Percentiles rank a stretch among this genome's conserved stretches.
phyloP scores from a whole-genome alignment of 108 stramenopile genomes.

The Skeletonema grethae region DNA sequence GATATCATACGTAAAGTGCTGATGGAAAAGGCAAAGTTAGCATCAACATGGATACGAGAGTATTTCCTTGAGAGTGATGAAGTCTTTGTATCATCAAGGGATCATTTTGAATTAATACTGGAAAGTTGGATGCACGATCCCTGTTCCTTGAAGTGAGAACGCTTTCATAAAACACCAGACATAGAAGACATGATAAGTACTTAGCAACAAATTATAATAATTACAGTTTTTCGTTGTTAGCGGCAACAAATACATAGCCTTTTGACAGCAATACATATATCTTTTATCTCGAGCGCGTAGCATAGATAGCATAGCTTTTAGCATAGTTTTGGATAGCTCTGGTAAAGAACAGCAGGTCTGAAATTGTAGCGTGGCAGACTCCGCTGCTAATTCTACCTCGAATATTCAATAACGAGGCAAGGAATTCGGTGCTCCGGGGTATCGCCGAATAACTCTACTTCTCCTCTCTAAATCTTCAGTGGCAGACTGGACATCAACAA shows the following conservation, averaged over 20 bases:
- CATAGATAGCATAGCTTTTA: not conserved
- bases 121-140: not conserved
- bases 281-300: not conserved
- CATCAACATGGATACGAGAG: conserved; percentile 39
- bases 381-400: not conserved
- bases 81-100: conserved; percentile 38
- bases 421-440: not conserved
- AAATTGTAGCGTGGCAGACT: not conserved
- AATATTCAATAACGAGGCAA: conserved; percentile 1
- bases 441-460: not conserved
- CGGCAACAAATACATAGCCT: not conserved
- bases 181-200: not conserved
- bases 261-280: not conserved
- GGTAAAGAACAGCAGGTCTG: not conserved
- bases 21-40: conserved; percentile 16
- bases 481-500: not conserved
- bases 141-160: not conserved
- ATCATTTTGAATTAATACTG: conserved; percentile 27
- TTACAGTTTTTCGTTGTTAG: not conserved
- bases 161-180: not conserved
- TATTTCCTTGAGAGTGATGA: conserved; percentile 42
- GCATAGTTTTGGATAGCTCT: not conserved
- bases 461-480: not conserved
- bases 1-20: conserved; percentile 14
- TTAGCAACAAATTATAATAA: not conserved